These are phyloP conservation scores for Posidonia oceanica DNA, from an alignment of 116 monocot species.

Conservation along the genomic window DNA sequence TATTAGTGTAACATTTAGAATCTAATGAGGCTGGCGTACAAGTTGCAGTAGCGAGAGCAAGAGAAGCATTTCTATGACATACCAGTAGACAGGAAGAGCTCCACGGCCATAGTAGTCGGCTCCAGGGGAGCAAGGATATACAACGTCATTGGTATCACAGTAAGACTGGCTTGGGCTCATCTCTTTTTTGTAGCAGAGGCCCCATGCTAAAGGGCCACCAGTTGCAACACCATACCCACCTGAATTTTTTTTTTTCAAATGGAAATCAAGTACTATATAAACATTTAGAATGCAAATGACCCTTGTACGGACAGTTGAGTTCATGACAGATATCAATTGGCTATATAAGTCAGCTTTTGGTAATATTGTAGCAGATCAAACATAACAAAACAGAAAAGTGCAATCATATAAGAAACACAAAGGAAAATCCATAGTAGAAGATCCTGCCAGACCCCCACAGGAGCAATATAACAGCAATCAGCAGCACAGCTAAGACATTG, in stretches of 20 bases:
- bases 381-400: too few relatives aligned
- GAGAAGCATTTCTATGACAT: background rate
- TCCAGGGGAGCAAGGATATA: conserved; percentile 65
- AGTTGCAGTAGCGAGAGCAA: too few relatives aligned
- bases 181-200: conserved; percentile 84
- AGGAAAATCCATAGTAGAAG: too few relatives aligned
- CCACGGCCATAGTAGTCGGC: conserved; percentile 84
- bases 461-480: too few relatives aligned
- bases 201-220: conserved; percentile 85
- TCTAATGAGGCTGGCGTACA: too few relatives aligned
- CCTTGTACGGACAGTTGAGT: too few relatives aligned
- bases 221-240: conserved; percentile 95
- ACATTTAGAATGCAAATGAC: background rate
- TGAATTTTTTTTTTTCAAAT: conserved; percentile 10
- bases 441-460: too few relatives aligned
- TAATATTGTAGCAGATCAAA: too few relatives aligned
- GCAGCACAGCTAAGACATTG: too few relatives aligned
- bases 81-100: conserved; percentile 87
- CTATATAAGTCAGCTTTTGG: too few relatives aligned
- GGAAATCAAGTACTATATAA: background rate
- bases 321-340: too few relatives aligned
- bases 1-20: background rate
- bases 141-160: conserved; percentile 20
- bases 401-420: too few relatives aligned
- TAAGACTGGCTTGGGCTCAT: conserved; percentile 87